Evolutionary conservation across 2,329 filamentous ascomycete genomes (phyloP).

Genomic region (Chaetoscypha palmicola): DNA sequence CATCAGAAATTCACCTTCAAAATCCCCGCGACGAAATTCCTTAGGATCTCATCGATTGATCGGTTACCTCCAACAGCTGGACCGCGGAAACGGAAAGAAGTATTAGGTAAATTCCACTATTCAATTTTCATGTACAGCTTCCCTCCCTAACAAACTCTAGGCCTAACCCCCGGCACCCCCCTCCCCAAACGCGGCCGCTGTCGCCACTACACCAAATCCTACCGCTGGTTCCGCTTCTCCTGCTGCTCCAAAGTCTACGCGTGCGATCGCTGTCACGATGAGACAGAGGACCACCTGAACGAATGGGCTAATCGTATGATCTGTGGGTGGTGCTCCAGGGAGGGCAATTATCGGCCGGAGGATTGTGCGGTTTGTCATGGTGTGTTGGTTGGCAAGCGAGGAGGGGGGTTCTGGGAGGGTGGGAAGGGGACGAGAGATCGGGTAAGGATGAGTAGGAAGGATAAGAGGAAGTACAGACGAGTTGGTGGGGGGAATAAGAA

Average conservation of each 20-base stretch:
- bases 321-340: constrained; percentile 71
- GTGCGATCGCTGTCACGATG: constrained; percentile 72
- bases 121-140: too few relatives aligned
- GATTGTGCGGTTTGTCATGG: constrained; percentile 68
- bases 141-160: too few relatives aligned
- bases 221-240: constrained; percentile 59
- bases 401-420: constrained; percentile 77
- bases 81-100: constrained; percentile 41
- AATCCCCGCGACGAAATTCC: constrained; percentile 71
- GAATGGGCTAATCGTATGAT: constrained; percentile 84
- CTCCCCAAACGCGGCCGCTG: constrained; percentile 49
- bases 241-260: constrained; percentile 52
- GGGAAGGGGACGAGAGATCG: constrained; percentile 74
- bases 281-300: constrained; percentile 60
- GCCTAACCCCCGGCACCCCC: constrained; percentile 49
- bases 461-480: constrained; percentile 66
- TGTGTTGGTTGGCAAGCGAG: constrained; percentile 57
- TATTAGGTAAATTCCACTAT: too few relatives aligned
- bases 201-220: constrained; percentile 50
- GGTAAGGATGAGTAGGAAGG: constrained; percentile 65
- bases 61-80: constrained; percentile 36
- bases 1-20: constrained; percentile 75
- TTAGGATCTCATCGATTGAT: constrained; percentile 52
- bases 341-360: constrained; percentile 72
- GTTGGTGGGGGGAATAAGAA: constrained; percentile 33